Evolutionary conservation across 108 stramenopile genomes (phyloP).

Genomic region (Cylindrotheca fusiformis): DNA sequence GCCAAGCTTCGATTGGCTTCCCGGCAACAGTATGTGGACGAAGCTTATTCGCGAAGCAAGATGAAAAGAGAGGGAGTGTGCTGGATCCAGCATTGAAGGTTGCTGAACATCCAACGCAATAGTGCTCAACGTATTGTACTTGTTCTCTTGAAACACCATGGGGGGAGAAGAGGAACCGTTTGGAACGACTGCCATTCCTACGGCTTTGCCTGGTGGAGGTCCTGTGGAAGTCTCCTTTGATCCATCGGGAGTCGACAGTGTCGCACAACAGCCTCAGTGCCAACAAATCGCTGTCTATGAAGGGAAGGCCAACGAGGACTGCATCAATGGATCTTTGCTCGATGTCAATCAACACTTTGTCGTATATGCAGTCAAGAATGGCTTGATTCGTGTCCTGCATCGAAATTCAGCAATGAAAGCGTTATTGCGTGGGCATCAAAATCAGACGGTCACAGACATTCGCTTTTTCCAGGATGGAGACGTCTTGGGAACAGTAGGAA

Average conservation of each 20-base stretch:
- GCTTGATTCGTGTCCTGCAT: slow-evolving; percentile 79
- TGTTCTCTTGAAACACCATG: too few relatives aligned
- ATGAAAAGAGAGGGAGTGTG: too few relatives aligned
- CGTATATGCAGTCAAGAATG: slow-evolving; percentile 84
- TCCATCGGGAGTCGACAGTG: background rate
- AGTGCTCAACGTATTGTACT: too few relatives aligned
- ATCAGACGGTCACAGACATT: slow-evolving; percentile 38
- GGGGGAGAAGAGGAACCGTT: slow-evolving; percentile 19
- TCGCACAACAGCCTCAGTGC: slow-evolving; percentile 49
- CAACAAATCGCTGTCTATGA: slow-evolving; percentile 48
- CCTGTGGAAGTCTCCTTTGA: slow-evolving; percentile 24
- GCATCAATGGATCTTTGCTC: slow-evolving; percentile 39
- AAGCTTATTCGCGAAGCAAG: too few relatives aligned
- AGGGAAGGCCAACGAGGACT: slow-evolving; percentile 26
- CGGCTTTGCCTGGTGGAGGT: slow-evolving; percentile 1
- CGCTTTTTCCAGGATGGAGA: slow-evolving; percentile 43
- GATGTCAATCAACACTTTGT: slow-evolving; percentile 73
- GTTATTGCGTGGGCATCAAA: slow-evolving; percentile 63
- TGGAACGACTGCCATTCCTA: slow-evolving; percentile 34
- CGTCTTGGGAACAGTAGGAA: slow-evolving; percentile 39
- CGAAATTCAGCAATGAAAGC: slow-evolving; percentile 48
- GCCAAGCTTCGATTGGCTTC: too few relatives aligned
- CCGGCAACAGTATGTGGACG: too few relatives aligned
- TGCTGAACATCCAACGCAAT: too few relatives aligned
- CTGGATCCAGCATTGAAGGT: too few relatives aligned